These are phyloP conservation scores for Phaeosphaeriaceae sp. DNA, from an alignment of 2,329 filamentous ascomycete species.

Conservation along the genomic window DNA sequence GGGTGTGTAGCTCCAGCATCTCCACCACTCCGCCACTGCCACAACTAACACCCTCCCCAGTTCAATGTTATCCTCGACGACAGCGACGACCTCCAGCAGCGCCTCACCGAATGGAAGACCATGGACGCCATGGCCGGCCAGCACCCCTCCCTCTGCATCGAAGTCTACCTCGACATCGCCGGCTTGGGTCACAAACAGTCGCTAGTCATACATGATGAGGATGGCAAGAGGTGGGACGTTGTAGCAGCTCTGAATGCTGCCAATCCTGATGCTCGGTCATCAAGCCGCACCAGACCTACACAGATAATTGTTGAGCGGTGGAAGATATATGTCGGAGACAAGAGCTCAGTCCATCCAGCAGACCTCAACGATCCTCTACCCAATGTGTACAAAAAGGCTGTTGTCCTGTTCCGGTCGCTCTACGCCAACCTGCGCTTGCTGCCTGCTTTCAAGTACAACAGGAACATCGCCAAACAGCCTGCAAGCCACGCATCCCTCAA, in stretches of 20 bases:
- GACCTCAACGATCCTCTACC: slow-evolving; percentile 71
- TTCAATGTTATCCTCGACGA: slow-evolving; percentile 96
- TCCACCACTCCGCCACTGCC: neutral
- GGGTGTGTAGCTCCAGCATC: slow-evolving; percentile 65
- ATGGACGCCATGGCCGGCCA: slow-evolving; percentile 78
- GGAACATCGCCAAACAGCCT: slow-evolving; percentile 74
- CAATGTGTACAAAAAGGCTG: slow-evolving; percentile 95
- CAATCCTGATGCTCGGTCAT: slow-evolving; percentile 55
- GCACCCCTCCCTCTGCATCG: slow-evolving; percentile 85
- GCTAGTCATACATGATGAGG: slow-evolving; percentile 84
- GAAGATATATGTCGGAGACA: slow-evolving; percentile 80
- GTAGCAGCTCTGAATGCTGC: slow-evolving; percentile 78
- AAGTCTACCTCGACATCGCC: slow-evolving; percentile 85
- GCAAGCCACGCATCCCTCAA: slow-evolving; percentile 68
- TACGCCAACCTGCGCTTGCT: slow-evolving; percentile 83
- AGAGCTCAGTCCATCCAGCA: slow-evolving; percentile 59
- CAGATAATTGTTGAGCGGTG: slow-evolving; percentile 91
- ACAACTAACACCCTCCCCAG: slow-evolving; percentile 56
- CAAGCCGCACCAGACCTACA: slow-evolving; percentile 57
- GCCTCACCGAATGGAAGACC: slow-evolving; percentile 80
- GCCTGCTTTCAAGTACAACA: slow-evolving; percentile 85
- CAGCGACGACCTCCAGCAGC: slow-evolving; percentile 83
- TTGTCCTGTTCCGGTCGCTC: slow-evolving; percentile 90
- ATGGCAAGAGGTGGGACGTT: slow-evolving; percentile 92
- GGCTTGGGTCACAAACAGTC: slow-evolving; percentile 83